Evolutionary conservation across 2,329 filamentous ascomycete species (phyloP).

Genomic region (Colletotrichum gigasporum): DNA sequence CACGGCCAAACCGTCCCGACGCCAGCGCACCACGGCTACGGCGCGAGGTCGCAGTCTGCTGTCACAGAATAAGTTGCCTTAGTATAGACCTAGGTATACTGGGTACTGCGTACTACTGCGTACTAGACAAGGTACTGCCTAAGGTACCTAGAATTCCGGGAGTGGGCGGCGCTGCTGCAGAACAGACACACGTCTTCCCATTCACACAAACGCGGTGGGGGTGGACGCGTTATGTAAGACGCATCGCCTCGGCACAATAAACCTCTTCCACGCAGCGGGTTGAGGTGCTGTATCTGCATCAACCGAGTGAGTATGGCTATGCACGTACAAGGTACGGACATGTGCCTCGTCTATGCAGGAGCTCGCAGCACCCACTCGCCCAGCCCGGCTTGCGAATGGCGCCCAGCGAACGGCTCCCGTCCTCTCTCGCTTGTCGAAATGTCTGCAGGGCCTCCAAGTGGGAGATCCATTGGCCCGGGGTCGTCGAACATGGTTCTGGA

Average conservation of each 20-base stretch:
- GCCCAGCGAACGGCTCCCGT: neutral
- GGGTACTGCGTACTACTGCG: too few species aligned
- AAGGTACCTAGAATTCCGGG: too few species aligned
- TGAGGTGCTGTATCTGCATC: too few species aligned
- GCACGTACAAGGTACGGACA: neutral
- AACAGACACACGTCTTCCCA: neutral
- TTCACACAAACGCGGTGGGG: neutral
- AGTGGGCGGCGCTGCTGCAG: too few species aligned
- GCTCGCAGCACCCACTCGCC: neutral
- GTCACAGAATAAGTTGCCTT: conserved; percentile 2
- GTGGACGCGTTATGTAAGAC: conserved; percentile 7
- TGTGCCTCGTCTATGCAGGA: neutral
- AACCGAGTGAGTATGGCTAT: neutral
- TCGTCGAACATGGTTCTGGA: conserved; percentile 16
- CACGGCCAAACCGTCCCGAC: conserved; percentile 14
- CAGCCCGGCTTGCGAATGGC: too few species aligned
- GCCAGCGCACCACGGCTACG: too few species aligned
- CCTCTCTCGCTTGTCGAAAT: conserved; percentile 28
- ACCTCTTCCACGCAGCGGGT: too few species aligned
- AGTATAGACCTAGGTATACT: too few species aligned
- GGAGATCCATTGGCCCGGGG: conserved; percentile 21
- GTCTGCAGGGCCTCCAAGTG: conserved; percentile 3
- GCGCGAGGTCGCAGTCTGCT: too few species aligned
- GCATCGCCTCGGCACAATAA: too few species aligned
- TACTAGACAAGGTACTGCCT: too few species aligned